Evolutionary conservation across 1,284 basidiomycete species (phyloP).

Genomic region (Ceratorhiza oryzae-sativae): DNA sequence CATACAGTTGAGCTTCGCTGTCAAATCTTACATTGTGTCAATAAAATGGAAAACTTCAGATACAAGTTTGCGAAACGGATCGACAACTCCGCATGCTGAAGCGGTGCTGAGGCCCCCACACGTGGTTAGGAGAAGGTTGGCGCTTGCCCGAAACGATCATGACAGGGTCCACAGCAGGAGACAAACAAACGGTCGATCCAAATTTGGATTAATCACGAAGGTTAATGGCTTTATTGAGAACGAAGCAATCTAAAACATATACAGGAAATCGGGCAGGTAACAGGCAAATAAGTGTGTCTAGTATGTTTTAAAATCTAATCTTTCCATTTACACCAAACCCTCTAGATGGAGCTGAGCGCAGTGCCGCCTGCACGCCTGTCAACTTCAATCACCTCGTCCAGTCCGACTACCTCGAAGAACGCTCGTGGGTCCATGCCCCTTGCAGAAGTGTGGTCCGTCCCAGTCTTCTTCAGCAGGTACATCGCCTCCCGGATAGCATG

Average conservation of each 20-base stretch:
- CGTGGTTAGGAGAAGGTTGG: neutral
- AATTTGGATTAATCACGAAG: neutral
- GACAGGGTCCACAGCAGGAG: neutral
- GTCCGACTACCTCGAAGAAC: slow-evolving; percentile 78
- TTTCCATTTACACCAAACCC: neutral
- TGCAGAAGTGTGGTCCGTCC: slow-evolving; percentile 72
- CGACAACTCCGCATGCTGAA: slow-evolving; percentile 15
- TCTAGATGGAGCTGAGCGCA: slow-evolving; percentile 61
- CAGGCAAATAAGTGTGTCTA: neutral
- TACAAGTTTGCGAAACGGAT: neutral
- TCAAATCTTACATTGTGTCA: neutral
- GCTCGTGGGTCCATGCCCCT: slow-evolving; percentile 79
- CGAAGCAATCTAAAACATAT: neutral
- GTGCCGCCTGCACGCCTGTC: slow-evolving; percentile 66
- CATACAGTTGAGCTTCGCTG: neutral
- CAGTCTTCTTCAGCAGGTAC: slow-evolving; percentile 74
- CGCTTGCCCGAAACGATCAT: neutral
- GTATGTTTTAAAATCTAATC: neutral
- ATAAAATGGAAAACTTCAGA: neutral
- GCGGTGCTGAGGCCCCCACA: neutral
- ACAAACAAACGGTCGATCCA: neutral
- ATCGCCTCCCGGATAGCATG: slow-evolving; percentile 75
- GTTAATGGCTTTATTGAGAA: neutral
- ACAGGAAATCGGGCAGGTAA: neutral
- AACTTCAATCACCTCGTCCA: slow-evolving; percentile 63